Conservation (phyloP, 306 rosid species). For the Argentina anserina region DNA sequence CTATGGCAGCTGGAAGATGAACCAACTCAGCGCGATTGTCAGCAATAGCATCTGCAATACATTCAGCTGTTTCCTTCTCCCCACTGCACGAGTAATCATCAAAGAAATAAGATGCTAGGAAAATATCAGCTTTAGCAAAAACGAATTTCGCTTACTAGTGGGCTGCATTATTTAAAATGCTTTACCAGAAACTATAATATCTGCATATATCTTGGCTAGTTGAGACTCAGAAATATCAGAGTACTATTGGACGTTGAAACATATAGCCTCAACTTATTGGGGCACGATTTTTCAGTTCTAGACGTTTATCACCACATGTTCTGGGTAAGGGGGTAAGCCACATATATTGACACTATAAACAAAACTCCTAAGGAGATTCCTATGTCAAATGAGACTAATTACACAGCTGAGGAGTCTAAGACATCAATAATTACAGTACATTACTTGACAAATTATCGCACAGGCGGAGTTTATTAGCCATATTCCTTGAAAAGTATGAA, state of each 20-base stretch:
- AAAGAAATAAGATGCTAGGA: constrained; percentile 15
- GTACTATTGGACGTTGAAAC: neutral
- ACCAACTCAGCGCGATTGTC: constrained; percentile 80
- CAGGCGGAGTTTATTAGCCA: neutral
- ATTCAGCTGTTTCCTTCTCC: constrained; percentile 84
- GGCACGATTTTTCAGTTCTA: neutral
- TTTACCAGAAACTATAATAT: neutral
- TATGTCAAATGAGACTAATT: no score
- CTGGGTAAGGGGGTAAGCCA: neutral
- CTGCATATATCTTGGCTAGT: neutral
- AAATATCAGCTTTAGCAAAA: neutral
- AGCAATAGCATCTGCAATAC: constrained; percentile 80
- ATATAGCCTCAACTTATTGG: neutral
- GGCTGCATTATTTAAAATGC: neutral
- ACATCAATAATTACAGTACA: neutral
- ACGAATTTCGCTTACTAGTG: neutral
- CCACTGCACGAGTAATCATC: constrained; percentile 54
- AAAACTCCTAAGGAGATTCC: neutral
- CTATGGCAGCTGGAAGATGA: constrained; percentile 79
- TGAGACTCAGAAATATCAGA: neutral
- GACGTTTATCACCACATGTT: neutral
- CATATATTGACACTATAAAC: neutral
- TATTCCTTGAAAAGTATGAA: constrained; percentile 1
- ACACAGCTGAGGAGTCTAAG: neutral
- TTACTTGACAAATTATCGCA: neutral